A percentile compares a stretch with the other conserved stretches of the same genome.
These are phyloP conservation scores for Bothriochloa decipiens DNA, from an alignment of 176 grass and related monocot genomes.

Conservation along the genomic window DNA sequence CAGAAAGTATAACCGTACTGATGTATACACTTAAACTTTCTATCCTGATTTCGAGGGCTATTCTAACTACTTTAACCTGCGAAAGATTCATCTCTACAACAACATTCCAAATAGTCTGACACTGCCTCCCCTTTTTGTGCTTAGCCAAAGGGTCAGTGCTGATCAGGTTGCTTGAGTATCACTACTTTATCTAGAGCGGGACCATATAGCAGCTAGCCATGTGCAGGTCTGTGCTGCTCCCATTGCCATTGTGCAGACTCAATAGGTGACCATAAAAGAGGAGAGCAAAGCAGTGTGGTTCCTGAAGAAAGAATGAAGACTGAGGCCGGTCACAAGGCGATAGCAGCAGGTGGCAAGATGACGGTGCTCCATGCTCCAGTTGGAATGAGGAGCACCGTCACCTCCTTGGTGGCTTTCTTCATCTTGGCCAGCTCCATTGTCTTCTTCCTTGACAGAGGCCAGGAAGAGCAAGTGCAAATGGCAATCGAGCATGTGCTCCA, in stretches of 20 bases:
- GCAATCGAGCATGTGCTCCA: constrained; percentile 27
- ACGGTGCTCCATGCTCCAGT: constrained; percentile 28
- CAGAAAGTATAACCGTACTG: background rate
- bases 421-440: constrained; percentile 51
- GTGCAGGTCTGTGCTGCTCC: background rate
- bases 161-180: constrained; percentile 33
- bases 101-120: background rate
- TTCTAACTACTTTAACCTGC: background rate
- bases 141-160: constrained; percentile 45
- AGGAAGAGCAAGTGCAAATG: constrained; percentile 47
- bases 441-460: constrained; percentile 50
- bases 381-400: constrained; percentile 50
- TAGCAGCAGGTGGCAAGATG: constrained; percentile 32
- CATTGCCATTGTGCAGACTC: background rate
- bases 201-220: background rate
- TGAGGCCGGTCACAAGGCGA: constrained; percentile 20
- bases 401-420: constrained; percentile 69
- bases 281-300: background rate
- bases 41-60: background rate
- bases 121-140: background rate
- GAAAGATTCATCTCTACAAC: background rate
- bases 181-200: constrained; percentile 2
- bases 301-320: constrained; percentile 36
- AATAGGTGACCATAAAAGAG: constrained; percentile 32
- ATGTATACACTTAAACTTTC: background rate